Evolutionary conservation across 257 asterid species (phyloP).

Genomic region (Striga asiatica): DNA sequence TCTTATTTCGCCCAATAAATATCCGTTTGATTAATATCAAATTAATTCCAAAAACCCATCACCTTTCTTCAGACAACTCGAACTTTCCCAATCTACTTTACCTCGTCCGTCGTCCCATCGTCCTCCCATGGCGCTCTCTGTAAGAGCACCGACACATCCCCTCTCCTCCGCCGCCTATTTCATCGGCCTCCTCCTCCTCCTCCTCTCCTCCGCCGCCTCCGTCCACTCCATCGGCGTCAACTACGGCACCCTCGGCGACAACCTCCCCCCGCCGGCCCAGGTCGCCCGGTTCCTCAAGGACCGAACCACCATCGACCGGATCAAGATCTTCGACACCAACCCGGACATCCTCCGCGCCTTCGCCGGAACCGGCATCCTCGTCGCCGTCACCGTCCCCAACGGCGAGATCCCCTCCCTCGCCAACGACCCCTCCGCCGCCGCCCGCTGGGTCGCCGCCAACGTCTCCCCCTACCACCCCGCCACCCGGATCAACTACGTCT

Average conservation of each 20-base stretch:
- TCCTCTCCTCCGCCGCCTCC: slow-evolving; percentile 15
- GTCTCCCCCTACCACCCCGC: slow-evolving; percentile 58
- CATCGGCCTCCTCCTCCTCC: slow-evolving; percentile 20
- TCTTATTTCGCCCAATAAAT: too few relatives aligned
- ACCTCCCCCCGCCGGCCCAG: slow-evolving; percentile 67
- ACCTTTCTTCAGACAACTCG: too few relatives aligned
- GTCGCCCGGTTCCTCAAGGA: slow-evolving; percentile 69
- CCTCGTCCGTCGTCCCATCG: too few relatives aligned
- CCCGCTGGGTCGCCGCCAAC: slow-evolving; percentile 32
- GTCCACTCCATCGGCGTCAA: slow-evolving; percentile 68
- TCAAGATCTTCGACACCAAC: slow-evolving; percentile 60
- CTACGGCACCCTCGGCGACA: slow-evolving; percentile 78
- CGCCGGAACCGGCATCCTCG: slow-evolving; percentile 55
- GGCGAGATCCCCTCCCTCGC: slow-evolving; percentile 51
- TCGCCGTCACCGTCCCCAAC: slow-evolving; percentile 70
- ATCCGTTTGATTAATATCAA: too few relatives aligned
- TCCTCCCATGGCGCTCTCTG: too few relatives aligned
- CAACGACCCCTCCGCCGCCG: slow-evolving; percentile 35
- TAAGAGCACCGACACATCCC: too few relatives aligned
- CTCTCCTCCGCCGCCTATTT: background rate
- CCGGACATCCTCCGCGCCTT: slow-evolving; percentile 74
- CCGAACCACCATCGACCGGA: slow-evolving; percentile 51
- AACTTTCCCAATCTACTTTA: too few relatives aligned
- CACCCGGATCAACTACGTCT: slow-evolving; percentile 48
- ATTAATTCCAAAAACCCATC: too few relatives aligned